Percentiles rank a stretch among this genome's conserved stretches.
These are phyloP conservation scores for Huntiella decipiens DNA, from an alignment of 2,329 filamentous ascomycete genomes.

Conservation along the genomic window DNA sequence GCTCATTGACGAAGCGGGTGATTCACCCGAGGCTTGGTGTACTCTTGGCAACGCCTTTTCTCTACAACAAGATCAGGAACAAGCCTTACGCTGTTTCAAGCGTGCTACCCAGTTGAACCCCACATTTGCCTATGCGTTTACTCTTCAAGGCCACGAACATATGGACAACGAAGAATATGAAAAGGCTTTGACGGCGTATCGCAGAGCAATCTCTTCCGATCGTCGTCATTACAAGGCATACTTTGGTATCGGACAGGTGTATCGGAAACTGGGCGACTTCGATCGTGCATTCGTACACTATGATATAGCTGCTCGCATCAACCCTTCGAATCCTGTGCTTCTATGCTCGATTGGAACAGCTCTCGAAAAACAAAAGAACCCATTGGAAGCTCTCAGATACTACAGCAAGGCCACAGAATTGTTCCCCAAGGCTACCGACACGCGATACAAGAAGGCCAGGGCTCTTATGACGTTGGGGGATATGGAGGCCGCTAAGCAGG, in stretches of 20 bases:
- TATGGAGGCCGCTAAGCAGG: slow-evolving; percentile 54
- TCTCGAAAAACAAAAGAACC: slow-evolving; percentile 73
- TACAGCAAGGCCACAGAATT: slow-evolving; percentile 70
- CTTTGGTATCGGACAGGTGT: slow-evolving; percentile 71
- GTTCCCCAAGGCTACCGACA: slow-evolving; percentile 62
- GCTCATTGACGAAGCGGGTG: slow-evolving; percentile 66
- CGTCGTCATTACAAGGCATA: slow-evolving; percentile 94
- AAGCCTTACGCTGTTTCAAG: slow-evolving; percentile 86
- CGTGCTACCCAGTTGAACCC: slow-evolving; percentile 80
- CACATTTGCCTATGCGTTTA: slow-evolving; percentile 88
- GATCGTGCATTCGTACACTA: slow-evolving; percentile 87
- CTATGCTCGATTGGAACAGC: slow-evolving; percentile 85
- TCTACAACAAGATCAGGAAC: slow-evolving; percentile 77
- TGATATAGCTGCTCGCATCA: slow-evolving; percentile 69
- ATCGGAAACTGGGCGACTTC: slow-evolving; percentile 77
- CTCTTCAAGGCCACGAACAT: slow-evolving; percentile 87
- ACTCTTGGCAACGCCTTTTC: slow-evolving; percentile 91
- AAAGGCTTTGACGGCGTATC: slow-evolving; percentile 74
- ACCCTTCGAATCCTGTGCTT: slow-evolving; percentile 81
- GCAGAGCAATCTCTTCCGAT: slow-evolving; percentile 70
- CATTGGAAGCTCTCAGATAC: slow-evolving; percentile 56
- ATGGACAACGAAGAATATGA: slow-evolving; percentile 94
- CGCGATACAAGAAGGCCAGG: slow-evolving; percentile 82
- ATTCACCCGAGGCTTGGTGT: slow-evolving; percentile 91
- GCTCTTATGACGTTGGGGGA: slow-evolving; percentile 59